These are phyloP conservation scores for Entamoeba invadens DNA, from an alignment of 208 protist species.

Conservation along the genomic window DNA sequence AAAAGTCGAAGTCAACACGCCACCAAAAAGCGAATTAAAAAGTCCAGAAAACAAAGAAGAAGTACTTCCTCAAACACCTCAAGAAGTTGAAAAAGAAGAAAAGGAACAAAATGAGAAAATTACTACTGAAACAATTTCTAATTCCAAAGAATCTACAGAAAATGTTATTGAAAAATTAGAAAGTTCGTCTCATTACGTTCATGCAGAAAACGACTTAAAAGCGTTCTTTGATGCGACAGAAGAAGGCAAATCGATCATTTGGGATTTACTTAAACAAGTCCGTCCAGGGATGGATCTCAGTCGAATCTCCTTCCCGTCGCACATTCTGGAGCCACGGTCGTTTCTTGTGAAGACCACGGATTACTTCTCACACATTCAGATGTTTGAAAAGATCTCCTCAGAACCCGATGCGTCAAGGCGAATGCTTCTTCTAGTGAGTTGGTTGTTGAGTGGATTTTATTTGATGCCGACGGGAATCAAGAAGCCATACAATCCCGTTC, in stretches of 20 bases:
- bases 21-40: no score
- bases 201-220: neutral
- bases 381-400: neutral
- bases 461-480: neutral
- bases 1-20: no score
- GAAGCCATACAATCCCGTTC: neutral
- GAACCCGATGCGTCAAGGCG: neutral
- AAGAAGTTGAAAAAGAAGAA: no score
- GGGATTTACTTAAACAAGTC: neutral
- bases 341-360: neutral
- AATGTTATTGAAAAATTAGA: no score
- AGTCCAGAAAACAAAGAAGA: no score
- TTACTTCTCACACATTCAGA: neutral
- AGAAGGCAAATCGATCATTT: neutral
- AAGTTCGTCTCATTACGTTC: neutral
- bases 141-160: no score
- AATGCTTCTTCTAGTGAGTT: neutral
- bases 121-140: no score
- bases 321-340: neutral
- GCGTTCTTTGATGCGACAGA: neutral
- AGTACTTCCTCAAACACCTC: no score
- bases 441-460: neutral
- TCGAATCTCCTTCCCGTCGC: neutral
- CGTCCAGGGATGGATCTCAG: neutral
- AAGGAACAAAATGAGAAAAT: no score